A percentile compares a stretch with the other conserved stretches of the same genome.
Evolutionary conservation across 768 basidiomycete species (phyloP).

Genomic region (Pleurotus salmoneostramineus): DNA sequence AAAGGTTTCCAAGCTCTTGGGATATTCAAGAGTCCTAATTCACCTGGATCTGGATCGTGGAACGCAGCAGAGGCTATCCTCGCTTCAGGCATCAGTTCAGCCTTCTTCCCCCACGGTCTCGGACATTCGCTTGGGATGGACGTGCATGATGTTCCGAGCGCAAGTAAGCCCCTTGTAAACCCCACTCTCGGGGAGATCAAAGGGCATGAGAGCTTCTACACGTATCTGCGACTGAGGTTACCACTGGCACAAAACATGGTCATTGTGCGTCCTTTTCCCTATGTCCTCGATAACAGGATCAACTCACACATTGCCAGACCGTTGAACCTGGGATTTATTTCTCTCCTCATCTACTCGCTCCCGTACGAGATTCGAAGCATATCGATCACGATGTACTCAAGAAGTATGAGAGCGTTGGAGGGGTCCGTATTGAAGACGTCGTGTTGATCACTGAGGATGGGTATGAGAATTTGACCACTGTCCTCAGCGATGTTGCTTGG

Average conservation of each 20-base stretch:
- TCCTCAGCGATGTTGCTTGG: conserved; percentile 78
- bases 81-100: conserved; percentile 68
- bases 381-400: conserved; percentile 69
- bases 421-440: conserved; percentile 92
- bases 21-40: conserved; percentile 66
- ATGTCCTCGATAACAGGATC: too few species aligned
- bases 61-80: conserved; percentile 69
- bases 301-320: conserved; percentile 42
- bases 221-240: conserved; percentile 74
- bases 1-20: conserved; percentile 79
- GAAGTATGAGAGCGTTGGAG: conserved; percentile 79
- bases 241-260: conserved; percentile 80
- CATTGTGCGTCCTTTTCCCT: conserved; percentile 49
- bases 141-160: conserved; percentile 87
- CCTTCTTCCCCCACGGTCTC: conserved; percentile 94
- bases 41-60: conserved; percentile 47
- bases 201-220: conserved; percentile 67
- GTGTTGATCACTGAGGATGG: conserved; percentile 73
- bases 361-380: conserved; percentile 56
- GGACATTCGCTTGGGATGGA: conserved; percentile 93
- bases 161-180: conserved; percentile 68
- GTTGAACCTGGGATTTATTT: conserved; percentile 92
- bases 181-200: conserved; percentile 37
- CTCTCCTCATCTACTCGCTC: conserved; percentile 69
- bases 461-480: conserved; percentile 82